Conservation (phyloP, 2,329 filamentous ascomycete genomes). For the Nigrospora osmanthi region DNA sequence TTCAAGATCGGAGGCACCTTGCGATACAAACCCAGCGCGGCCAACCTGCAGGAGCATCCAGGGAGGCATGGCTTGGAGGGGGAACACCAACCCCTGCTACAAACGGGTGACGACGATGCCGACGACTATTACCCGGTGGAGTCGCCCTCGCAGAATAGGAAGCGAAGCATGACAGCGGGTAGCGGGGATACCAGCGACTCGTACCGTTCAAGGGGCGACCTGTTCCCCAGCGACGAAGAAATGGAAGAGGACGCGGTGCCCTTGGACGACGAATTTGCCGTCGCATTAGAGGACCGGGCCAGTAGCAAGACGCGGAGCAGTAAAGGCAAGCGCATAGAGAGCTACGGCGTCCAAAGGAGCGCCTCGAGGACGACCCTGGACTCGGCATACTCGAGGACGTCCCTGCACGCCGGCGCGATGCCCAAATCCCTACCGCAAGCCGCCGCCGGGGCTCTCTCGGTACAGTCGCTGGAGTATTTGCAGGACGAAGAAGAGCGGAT, state of each 20-base stretch:
- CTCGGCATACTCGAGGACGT: slow-evolving; percentile 24
- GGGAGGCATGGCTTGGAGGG: slow-evolving; percentile 36
- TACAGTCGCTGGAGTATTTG: slow-evolving; percentile 41
- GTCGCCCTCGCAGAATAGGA: slow-evolving; percentile 33
- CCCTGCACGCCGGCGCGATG: neutral
- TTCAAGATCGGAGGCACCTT: slow-evolving; percentile 78
- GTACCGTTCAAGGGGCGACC: slow-evolving; percentile 76
- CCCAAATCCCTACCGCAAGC: slow-evolving; percentile 9
- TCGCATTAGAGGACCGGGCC: slow-evolving; percentile 68
- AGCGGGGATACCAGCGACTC: slow-evolving; percentile 82
- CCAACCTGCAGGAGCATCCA: slow-evolving; percentile 83
- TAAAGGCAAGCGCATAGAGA: slow-evolving; percentile 47
- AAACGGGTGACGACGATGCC: slow-evolving; percentile 4
- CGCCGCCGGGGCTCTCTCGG: slow-evolving; percentile 28
- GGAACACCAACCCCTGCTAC: slow-evolving; percentile 65
- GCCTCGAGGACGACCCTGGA: slow-evolving; percentile 52
- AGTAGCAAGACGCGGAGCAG: slow-evolving; percentile 55
- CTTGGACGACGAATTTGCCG: slow-evolving; percentile 80
- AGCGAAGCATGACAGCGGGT: slow-evolving; percentile 70
- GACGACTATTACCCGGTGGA: slow-evolving; percentile 10
- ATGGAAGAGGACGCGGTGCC: slow-evolving; percentile 92
- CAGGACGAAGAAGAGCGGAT: slow-evolving; percentile 44
- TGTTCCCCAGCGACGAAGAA: slow-evolving; percentile 79
- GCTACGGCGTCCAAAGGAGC: slow-evolving; percentile 37
- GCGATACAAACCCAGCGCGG: slow-evolving; percentile 83